A percentile compares a stretch with the other conserved stretches of the same genome.
Conservation (phyloP, 192 early-diverging fungal genomes). For the Chytriomyces confervae region DNA sequence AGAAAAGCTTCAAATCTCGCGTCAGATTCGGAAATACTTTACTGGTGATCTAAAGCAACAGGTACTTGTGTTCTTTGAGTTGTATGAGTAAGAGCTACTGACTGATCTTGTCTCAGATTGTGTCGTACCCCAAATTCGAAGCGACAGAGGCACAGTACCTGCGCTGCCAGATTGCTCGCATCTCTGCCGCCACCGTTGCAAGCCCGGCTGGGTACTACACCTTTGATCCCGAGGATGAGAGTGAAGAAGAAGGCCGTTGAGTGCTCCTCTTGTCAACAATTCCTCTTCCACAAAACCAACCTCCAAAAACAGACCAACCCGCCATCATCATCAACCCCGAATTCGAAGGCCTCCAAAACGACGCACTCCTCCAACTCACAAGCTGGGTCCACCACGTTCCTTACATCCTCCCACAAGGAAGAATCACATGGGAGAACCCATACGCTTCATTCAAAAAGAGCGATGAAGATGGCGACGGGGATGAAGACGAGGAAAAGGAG, state of each 20-base stretch:
- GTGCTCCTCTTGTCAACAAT: not conserved
- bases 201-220: constrained; percentile 66
- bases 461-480: constrained; percentile 43
- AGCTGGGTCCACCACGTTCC: constrained; percentile 72
- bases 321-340: constrained; percentile 67
- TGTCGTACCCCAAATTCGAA: constrained; percentile 60
- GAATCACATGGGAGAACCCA: constrained; percentile 63
- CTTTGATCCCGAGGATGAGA: constrained; percentile 62
- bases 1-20: constrained; percentile 57
- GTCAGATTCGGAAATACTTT: constrained; percentile 61
- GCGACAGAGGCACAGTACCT: constrained; percentile 66
- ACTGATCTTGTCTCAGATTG: constrained; percentile 41
- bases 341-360: constrained; percentile 57
- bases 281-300: not conserved
- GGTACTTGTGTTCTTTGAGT: constrained; percentile 41
- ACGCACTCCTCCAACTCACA: constrained; percentile 47
- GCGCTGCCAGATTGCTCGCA: constrained; percentile 67
- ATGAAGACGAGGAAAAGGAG: constrained; percentile 44
- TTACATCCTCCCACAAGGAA: constrained; percentile 66
- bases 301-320: constrained; percentile 37
- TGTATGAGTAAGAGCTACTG: not conserved
- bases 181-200: constrained; percentile 60
- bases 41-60: constrained; percentile 58
- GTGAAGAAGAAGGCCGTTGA: constrained; percentile 49
- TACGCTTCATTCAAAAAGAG: constrained; percentile 15